A percentile compares a stretch with the other conserved stretches of the same genome.
Evolutionary conservation across 176 grass and related monocot species (phyloP).

Genomic region (Aechmea fasciata): DNA sequence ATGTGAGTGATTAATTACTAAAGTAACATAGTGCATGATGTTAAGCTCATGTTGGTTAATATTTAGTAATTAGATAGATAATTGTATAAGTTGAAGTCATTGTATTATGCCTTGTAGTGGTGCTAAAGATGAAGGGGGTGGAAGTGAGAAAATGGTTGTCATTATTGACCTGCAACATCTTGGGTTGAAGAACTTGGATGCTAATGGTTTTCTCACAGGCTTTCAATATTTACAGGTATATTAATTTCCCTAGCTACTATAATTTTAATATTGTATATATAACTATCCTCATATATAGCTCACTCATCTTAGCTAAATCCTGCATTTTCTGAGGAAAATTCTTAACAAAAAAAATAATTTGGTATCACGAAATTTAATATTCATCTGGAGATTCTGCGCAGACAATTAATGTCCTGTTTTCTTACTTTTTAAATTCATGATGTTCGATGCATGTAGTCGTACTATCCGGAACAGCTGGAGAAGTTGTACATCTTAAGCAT

Average conservation of each 20-base stretch:
- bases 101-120: neutral
- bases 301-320: neutral
- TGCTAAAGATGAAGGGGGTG: neutral
- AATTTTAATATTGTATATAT: neutral
- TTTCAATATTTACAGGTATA: neutral
- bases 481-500: constrained; percentile 6
- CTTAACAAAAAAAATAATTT: neutral
- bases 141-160: neutral
- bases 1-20: neutral
- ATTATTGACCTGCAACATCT: neutral
- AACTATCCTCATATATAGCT: neutral
- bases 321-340: neutral
- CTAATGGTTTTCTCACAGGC: neutral
- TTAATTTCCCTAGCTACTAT: neutral
- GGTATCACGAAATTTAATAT: neutral
- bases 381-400: neutral
- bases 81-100: neutral
- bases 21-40: neutral
- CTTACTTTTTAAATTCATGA: neutral
- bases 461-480: neutral
- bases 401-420: neutral
- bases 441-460: constrained; percentile 2
- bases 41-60: neutral
- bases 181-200: neutral
- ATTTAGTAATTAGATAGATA: neutral